Evolutionary conservation across 2,329 filamentous ascomycete species (phyloP).

Genomic region (Eurotiales sp.): DNA sequence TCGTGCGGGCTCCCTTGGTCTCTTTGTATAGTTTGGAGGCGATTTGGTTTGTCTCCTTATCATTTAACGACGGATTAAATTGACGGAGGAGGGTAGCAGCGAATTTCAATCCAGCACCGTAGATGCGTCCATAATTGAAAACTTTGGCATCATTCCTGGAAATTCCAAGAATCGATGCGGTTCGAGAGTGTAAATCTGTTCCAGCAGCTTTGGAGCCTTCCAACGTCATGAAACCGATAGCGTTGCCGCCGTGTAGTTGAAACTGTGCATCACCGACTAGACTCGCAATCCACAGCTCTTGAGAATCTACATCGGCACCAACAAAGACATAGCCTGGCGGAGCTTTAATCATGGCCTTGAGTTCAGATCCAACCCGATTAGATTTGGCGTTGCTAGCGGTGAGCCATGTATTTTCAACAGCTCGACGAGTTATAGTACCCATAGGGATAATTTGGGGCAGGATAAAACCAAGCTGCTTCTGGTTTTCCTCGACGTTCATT

Average conservation of each 20-base stretch:
- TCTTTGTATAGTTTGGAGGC: constrained; percentile 78
- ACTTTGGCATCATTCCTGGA: constrained; percentile 93
- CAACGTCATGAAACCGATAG: constrained; percentile 97
- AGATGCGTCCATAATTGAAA: constrained; percentile 98
- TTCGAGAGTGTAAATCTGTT: constrained; percentile 91
- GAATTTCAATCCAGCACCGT: constrained; percentile 94
- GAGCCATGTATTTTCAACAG: constrained; percentile 97
- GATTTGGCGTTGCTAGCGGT: constrained; percentile 96
- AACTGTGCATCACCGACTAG: constrained; percentile 93
- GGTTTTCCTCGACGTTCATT: constrained; percentile 14
- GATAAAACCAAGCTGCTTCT: constrained; percentile 68
- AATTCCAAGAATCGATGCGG: constrained; percentile 86
- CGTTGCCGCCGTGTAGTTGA: constrained; percentile 90
- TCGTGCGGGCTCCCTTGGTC: constrained; percentile 87
- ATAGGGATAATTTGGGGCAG: constrained; percentile 95
- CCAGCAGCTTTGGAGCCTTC: constrained; percentile 93
- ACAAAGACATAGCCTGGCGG: constrained; percentile 90
- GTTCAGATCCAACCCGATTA: constrained; percentile 91
- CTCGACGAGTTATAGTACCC: constrained; percentile 91
- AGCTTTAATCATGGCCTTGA: constrained; percentile 94
- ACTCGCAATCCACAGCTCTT: constrained; percentile 97
- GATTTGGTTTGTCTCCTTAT: constrained; percentile 70
- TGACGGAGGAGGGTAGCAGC: constrained; percentile 84
- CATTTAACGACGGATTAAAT: constrained; percentile 82
- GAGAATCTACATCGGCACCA: constrained; percentile 93